These are phyloP conservation scores for Flaveria trinervia DNA, from an alignment of 129 eudicot genomes.

Conservation along the genomic window DNA sequence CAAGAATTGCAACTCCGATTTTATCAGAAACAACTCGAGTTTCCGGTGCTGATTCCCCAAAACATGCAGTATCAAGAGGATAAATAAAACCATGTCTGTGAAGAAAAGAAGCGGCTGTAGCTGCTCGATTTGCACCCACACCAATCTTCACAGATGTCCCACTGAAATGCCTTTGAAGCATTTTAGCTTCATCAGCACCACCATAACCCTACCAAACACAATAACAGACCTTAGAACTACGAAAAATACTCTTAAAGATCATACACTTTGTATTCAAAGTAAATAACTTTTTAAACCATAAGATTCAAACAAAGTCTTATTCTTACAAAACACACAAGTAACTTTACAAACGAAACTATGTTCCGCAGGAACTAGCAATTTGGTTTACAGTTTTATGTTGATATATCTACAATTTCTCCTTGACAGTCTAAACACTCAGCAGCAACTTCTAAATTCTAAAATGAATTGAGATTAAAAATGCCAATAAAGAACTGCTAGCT, in stretches of 20 bases:
- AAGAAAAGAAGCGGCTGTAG: constrained; percentile 55
- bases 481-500: neutral
- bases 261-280: neutral
- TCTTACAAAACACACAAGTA: too few species aligned
- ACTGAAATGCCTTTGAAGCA: constrained; percentile 74
- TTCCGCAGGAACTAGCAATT: neutral
- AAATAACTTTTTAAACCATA: neutral
- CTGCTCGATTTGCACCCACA: constrained; percentile 73
- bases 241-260: neutral
- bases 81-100: constrained; percentile 43
- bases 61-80: constrained; percentile 21
- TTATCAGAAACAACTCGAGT: constrained; percentile 30
- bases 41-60: constrained; percentile 24
- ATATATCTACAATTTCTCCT: neutral
- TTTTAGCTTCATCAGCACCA: constrained; percentile 89
- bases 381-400: neutral
- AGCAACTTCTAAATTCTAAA: neutral
- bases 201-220: constrained; percentile 76
- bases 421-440: neutral
- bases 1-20: constrained; percentile 68
- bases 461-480: neutral
- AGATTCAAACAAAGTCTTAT: neutral
- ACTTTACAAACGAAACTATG: neutral
- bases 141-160: constrained; percentile 68
- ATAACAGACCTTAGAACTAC: neutral